These are phyloP conservation scores for Aspergillus alliaceus DNA, from an alignment of 2,329 filamentous ascomycete genomes.

Conservation along the genomic window DNA sequence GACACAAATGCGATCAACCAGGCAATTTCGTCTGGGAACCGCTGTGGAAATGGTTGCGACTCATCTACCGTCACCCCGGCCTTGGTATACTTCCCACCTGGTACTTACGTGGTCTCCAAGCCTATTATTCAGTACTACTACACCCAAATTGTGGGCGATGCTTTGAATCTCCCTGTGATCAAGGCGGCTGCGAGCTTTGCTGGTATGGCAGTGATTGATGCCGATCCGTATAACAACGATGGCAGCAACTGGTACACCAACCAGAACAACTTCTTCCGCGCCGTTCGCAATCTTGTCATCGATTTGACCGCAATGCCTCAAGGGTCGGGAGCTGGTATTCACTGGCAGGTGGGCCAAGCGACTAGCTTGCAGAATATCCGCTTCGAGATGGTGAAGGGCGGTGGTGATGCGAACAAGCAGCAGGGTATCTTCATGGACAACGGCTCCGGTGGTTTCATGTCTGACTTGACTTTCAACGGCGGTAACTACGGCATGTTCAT, in stretches of 20 bases:
- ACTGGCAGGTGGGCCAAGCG: constrained; percentile 85
- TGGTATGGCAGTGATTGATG: constrained; percentile 87
- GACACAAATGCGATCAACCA: constrained; percentile 87
- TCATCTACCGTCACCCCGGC: constrained; percentile 82
- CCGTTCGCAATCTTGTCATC: constrained; percentile 78
- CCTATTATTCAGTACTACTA: constrained; percentile 88
- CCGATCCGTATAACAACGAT: constrained; percentile 73
- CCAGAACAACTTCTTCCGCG: constrained; percentile 80
- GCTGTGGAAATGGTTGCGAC: constrained; percentile 79
- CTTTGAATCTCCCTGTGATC: constrained; percentile 68
- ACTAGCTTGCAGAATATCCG: constrained; percentile 78
- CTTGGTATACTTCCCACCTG: constrained; percentile 86
- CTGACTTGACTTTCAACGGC: constrained; percentile 79
- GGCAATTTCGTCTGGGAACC: constrained; percentile 73
- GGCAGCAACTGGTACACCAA: constrained; percentile 77
- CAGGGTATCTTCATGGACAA: constrained; percentile 84
- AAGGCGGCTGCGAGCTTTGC: constrained; percentile 71
- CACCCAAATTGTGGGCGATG: constrained; percentile 87
- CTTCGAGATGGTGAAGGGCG: constrained; percentile 74
- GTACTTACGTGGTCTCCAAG: constrained; percentile 77
- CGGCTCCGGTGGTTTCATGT: constrained; percentile 80
- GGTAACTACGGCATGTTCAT: constrained; percentile 76
- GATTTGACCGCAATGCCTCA: constrained; percentile 68
- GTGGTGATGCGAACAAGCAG: constrained; percentile 64
- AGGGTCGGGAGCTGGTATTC: constrained; percentile 67